A percentile compares a stretch with the other conserved stretches of the same genome.
Evolutionary conservation across 192 early-diverging fungal genomes (phyloP).

Genomic region (Dissophora ornata): DNA sequence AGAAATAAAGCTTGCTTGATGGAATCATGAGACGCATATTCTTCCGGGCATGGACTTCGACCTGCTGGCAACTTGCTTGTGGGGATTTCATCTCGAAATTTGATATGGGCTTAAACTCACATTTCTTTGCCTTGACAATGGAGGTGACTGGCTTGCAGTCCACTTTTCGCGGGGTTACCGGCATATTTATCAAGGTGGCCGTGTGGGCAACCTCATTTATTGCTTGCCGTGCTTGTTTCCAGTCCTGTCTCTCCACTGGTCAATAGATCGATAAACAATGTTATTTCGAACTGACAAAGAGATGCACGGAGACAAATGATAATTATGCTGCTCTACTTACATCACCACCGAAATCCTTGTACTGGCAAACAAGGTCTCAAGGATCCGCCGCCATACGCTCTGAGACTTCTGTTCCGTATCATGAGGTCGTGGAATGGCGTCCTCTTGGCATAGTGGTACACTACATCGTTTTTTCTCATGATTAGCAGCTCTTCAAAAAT

Average conservation of each 20-base stretch:
- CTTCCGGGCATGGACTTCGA: conserved; percentile 28
- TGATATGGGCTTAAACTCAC: conserved; percentile 25
- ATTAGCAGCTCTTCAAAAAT: conserved; percentile 5
- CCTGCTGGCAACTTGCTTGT: conserved; percentile 15
- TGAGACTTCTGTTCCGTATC: conserved; percentile 26
- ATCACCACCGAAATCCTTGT: conserved; percentile 3
- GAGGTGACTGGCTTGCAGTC: conserved; percentile 29
- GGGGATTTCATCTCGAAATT: conserved; percentile 25
- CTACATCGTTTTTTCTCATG: conserved; percentile 13
- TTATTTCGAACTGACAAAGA: neutral
- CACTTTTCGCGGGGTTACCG: conserved; percentile 21
- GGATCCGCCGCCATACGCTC: conserved; percentile 17
- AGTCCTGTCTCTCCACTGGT: conserved; percentile 18
- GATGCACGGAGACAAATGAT: neutral
- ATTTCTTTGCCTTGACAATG: conserved; percentile 30
- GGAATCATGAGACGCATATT: conserved; percentile 26
- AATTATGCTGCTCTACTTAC: conserved; percentile 12
- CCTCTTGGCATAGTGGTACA: conserved; percentile 7
- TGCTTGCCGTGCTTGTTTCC: neutral
- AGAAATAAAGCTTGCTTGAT: conserved; percentile 20
- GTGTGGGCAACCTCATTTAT: conserved; percentile 14
- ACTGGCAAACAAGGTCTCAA: conserved; percentile 2
- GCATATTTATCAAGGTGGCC: neutral
- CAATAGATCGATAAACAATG: neutral
- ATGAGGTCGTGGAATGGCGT: conserved; percentile 20